Evolutionary conservation across 495 filamentous ascomycete species (phyloP).

Genomic region (Xanthoparmelia taractica): DNA sequence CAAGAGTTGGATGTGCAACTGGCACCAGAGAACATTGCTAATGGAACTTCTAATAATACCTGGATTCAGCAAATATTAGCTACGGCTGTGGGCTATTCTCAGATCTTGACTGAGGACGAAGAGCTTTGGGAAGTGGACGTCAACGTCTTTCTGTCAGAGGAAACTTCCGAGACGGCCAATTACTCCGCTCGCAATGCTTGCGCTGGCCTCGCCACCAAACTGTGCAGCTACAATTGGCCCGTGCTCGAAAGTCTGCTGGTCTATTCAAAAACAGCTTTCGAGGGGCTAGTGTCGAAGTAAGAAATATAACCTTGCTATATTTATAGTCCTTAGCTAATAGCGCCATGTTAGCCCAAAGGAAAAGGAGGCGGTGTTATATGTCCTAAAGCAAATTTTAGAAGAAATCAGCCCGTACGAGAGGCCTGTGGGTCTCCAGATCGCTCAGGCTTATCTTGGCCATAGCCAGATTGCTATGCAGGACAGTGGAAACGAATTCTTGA

Average conservation of each 20-base stretch:
- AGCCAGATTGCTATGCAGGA: slow-evolving; percentile 70
- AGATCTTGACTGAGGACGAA: slow-evolving; percentile 87
- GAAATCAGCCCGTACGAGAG: slow-evolving; percentile 73
- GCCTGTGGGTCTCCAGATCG: slow-evolving; percentile 55
- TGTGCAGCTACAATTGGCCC: slow-evolving; percentile 69
- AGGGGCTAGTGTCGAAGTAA: slow-evolving; percentile 46
- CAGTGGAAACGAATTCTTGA: slow-evolving; percentile 54
- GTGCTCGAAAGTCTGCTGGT: slow-evolving; percentile 67
- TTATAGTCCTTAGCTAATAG: not conserved
- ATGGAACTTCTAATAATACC: slow-evolving; percentile 31
- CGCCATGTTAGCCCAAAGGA: slow-evolving; percentile 25
- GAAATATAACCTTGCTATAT: slow-evolving; percentile 19
- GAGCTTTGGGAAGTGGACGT: slow-evolving; percentile 94
- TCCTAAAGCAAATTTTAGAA: slow-evolving; percentile 70
- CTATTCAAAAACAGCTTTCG: slow-evolving; percentile 62
- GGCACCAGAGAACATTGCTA: slow-evolving; percentile 45
- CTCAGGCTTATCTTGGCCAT: slow-evolving; percentile 64
- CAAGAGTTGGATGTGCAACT: slow-evolving; percentile 74
- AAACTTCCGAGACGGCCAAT: slow-evolving; percentile 91
- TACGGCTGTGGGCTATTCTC: slow-evolving; percentile 74
- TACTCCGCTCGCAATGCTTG: slow-evolving; percentile 90
- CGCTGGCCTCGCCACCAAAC: slow-evolving; percentile 81
- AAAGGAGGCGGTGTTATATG: slow-evolving; percentile 72
- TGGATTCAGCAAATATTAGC: slow-evolving; percentile 82
- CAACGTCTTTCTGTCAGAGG: slow-evolving; percentile 89